Conservation (phyloP, 2,329 filamentous ascomycete species). For the Ophiostoma himal-ulmi region DNA sequence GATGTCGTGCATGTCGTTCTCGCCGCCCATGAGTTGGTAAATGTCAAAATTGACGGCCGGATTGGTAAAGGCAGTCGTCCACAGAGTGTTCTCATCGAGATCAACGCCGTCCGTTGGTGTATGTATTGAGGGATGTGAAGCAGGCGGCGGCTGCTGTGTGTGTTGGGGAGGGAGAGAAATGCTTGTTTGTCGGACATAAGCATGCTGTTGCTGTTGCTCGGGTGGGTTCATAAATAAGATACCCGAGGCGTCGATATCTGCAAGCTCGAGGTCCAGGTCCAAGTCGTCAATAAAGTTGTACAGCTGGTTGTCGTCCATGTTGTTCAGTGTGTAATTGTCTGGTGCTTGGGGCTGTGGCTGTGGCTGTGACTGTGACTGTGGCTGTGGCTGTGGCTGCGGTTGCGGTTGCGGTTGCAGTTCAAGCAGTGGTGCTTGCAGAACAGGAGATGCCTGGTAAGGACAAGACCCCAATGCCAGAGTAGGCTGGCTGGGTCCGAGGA, state of each 20-base stretch:
- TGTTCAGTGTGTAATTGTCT: background rate
- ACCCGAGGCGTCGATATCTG: background rate
- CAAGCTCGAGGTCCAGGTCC: background rate
- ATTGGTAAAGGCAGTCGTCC: conserved; percentile 17
- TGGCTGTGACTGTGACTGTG: background rate
- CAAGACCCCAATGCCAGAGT: background rate
- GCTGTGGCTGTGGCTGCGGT: background rate
- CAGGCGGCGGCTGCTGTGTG: background rate
- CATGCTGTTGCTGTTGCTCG: background rate
- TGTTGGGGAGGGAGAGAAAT: background rate
- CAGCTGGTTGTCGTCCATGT: background rate
- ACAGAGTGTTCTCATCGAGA: conserved; percentile 5
- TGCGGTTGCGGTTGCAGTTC: background rate
- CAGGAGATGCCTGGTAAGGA: background rate
- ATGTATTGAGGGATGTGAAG: background rate
- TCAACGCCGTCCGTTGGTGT: background rate
- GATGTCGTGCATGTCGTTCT: conserved; percentile 3
- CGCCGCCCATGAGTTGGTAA: conserved; percentile 9
- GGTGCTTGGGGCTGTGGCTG: background rate
- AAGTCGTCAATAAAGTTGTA: background rate
- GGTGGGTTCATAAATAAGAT: background rate
- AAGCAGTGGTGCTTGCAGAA: background rate
- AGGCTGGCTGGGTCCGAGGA: conserved; percentile 15
- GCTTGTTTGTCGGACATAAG: background rate
- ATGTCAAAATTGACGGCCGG: conserved; percentile 2